These are phyloP conservation scores for Boechera stricta DNA, from an alignment of 345 rosid species.

Conservation along the genomic window DNA sequence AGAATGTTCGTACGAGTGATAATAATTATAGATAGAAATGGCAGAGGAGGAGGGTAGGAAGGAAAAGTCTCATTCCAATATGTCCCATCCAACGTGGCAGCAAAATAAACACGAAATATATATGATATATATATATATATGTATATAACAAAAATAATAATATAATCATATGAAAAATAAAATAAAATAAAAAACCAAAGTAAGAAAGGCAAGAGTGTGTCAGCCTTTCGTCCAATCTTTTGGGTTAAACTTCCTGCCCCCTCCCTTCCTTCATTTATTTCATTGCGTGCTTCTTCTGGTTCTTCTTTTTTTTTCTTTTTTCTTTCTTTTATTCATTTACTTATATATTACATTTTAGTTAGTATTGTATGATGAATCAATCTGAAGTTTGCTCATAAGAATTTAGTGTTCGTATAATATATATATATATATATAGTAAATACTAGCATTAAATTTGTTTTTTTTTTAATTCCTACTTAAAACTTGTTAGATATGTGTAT, in stretches of 20 bases:
- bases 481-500: background rate
- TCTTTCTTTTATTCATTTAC: background rate
- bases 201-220: slow-evolving; percentile 45
- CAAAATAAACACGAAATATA: background rate
- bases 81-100: slow-evolving; percentile 43
- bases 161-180: background rate
- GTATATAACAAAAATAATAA: background rate
- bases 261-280: slow-evolving; percentile 43
- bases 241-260: slow-evolving; percentile 46
- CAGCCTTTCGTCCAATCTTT: slow-evolving; percentile 51
- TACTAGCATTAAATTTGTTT: background rate
- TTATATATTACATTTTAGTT: background rate
- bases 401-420: background rate
- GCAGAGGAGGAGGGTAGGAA: slow-evolving; percentile 40
- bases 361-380: slow-evolving; percentile 2
- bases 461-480: background rate
- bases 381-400: background rate
- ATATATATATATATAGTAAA: too few relatives aligned
- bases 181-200: background rate
- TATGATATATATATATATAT: background rate
- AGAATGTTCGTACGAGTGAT: slow-evolving; percentile 44
- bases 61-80: slow-evolving; percentile 42
- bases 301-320: background rate
- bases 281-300: slow-evolving; percentile 45
- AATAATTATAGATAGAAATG: slow-evolving; percentile 38